These are phyloP conservation scores for Rhododendron simsii DNA, from an alignment of 148 eudicot genomes.

Conservation along the genomic window DNA sequence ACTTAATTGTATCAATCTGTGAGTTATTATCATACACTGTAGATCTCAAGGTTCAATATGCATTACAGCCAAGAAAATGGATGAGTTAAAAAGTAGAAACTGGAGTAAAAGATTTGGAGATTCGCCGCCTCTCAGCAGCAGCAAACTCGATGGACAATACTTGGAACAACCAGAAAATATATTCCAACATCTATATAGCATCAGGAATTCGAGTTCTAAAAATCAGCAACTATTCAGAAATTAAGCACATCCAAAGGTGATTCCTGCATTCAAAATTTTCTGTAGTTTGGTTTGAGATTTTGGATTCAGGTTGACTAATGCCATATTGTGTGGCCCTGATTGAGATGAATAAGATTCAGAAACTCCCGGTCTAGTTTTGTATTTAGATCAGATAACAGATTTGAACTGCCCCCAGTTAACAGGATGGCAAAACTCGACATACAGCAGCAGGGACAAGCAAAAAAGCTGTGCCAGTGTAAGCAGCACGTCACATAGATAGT, in stretches of 20 bases:
- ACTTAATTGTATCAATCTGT: background rate
- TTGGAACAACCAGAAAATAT: background rate
- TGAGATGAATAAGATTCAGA: background rate
- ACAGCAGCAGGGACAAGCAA: background rate
- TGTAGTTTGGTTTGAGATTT: background rate
- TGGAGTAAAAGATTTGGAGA: background rate
- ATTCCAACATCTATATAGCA: background rate
- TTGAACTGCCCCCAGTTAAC: background rate
- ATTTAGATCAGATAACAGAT: background rate
- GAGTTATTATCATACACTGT: background rate
- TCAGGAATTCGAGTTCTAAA: background rate
- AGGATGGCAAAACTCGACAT: background rate
- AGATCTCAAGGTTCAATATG: background rate
- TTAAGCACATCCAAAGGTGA: background rate
- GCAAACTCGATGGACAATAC: background rate
- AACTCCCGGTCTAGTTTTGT: background rate
- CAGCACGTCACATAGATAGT: background rate
- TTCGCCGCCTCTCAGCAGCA: background rate
- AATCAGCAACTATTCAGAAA: background rate
- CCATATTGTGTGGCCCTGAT: background rate
- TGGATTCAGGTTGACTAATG: background rate
- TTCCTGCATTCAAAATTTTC: background rate
- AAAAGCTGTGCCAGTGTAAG: background rate
- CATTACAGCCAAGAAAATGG: background rate
- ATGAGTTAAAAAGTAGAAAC: background rate